Conservation (phyloP, 768 basidiomycete genomes). For the Gyrodon lividus region DNA sequence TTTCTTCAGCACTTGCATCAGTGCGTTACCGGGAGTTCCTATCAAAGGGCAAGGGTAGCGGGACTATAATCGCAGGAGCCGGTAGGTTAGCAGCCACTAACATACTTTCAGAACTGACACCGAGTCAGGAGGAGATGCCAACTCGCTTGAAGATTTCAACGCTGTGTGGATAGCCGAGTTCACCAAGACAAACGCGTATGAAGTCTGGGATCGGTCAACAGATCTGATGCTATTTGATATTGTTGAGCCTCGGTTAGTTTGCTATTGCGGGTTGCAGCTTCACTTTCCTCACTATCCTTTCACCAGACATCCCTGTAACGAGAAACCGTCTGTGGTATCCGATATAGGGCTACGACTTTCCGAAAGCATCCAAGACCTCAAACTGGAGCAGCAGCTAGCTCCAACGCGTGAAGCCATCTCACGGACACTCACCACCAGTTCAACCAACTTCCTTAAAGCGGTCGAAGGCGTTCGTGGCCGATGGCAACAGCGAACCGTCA, state of each 20-base stretch:
- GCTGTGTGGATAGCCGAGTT: slow-evolving; percentile 87
- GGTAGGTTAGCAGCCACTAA: slow-evolving; percentile 29
- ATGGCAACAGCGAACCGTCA: slow-evolving; percentile 49
- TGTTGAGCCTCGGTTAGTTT: slow-evolving; percentile 77
- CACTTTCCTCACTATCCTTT: slow-evolving; percentile 1
- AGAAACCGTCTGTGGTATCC: slow-evolving; percentile 83
- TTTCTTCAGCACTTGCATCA: slow-evolving; percentile 81
- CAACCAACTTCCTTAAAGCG: slow-evolving; percentile 82
- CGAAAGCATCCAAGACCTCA: slow-evolving; percentile 93
- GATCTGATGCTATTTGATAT: slow-evolving; percentile 95
- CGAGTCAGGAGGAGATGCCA: slow-evolving; percentile 49
- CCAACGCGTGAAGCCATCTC: slow-evolving; percentile 89
- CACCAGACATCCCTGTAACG: slow-evolving; percentile 87
- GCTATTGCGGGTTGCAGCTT: neutral
- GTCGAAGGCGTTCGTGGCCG: slow-evolving; percentile 85
- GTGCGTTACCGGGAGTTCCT: slow-evolving; percentile 91
- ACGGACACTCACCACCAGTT: slow-evolving; percentile 69
- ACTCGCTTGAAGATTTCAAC: slow-evolving; percentile 77
- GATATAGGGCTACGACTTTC: slow-evolving; percentile 90
- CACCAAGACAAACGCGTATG: slow-evolving; percentile 81
- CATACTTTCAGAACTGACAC: slow-evolving; percentile 20
- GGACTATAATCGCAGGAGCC: slow-evolving; percentile 66
- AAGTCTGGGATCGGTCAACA: slow-evolving; percentile 87
- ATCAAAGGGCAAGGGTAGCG: slow-evolving; percentile 58
- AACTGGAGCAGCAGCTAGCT: slow-evolving; percentile 89